These are phyloP conservation scores for Aureobasidium leucospermi DNA, from an alignment of 2,329 filamentous ascomycete species.

Conservation along the genomic window DNA sequence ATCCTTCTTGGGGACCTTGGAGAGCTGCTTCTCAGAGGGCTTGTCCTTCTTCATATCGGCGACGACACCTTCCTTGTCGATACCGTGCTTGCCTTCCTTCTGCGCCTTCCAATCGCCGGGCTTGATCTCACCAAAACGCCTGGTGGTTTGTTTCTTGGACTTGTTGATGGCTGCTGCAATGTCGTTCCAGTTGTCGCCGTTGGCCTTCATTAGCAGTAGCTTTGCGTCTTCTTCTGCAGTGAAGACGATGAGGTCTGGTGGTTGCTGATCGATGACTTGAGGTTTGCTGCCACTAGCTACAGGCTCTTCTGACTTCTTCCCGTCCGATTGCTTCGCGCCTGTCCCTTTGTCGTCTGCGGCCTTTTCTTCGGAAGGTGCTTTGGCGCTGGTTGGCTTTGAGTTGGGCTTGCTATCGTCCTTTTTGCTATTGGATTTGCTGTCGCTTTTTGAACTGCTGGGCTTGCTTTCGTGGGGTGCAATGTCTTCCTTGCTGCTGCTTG, in stretches of 20 bases:
- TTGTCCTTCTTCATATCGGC: constrained; percentile 15
- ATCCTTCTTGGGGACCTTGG: constrained; percentile 19
- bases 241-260: constrained; percentile 19
- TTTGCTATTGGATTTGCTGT: background rate
- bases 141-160: constrained; percentile 15
- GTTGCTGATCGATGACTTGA: background rate
- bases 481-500: background rate
- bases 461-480: background rate
- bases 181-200: too few species aligned
- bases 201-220: constrained; percentile 30
- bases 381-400: background rate
- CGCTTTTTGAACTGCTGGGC: background rate
- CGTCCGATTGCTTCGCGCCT: background rate
- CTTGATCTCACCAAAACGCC: constrained; percentile 32
- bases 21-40: background rate
- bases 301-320: background rate
- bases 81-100: too few species aligned
- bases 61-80: too few species aligned
- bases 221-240: constrained; percentile 35
- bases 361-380: background rate
- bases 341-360: background rate
- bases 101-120: too few species aligned
- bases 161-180: too few species aligned
- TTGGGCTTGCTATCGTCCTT: constrained; percentile 1
- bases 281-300: background rate